A percentile compares a stretch with the other conserved stretches of the same genome.
Evolutionary conservation across 2,329 filamentous ascomycete genomes (phyloP).

Genomic region (Aspergillus sp.): DNA sequence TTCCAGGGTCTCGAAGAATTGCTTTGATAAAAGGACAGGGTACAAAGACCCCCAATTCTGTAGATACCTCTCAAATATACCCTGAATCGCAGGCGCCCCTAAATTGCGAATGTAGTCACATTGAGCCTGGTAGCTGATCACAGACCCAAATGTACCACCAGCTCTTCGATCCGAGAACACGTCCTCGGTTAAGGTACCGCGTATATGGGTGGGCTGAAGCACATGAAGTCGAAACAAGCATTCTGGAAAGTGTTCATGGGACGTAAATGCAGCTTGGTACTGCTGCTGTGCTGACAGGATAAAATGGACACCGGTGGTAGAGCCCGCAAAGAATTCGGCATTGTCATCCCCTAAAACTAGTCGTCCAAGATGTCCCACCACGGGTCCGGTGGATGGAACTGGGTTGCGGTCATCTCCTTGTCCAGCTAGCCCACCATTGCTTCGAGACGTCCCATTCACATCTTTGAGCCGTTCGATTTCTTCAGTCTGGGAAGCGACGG

Average conservation of each 20-base stretch:
- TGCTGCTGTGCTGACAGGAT: not conserved
- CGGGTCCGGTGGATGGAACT: not conserved
- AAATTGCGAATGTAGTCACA: not conserved
- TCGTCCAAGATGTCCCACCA: conserved; percentile 4
- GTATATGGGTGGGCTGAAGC: not conserved
- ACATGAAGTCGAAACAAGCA: not conserved
- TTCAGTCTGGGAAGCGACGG: no score
- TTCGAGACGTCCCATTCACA: not conserved
- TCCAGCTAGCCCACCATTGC: not conserved
- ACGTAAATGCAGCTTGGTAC: not conserved
- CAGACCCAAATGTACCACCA: not conserved
- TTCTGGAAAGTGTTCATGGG: not conserved
- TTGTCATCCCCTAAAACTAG: conserved; percentile 1
- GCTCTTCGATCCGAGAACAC: not conserved
- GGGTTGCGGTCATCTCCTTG: not conserved
- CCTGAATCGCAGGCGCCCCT: no score
- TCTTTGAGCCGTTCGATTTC: no score
- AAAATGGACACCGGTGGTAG: conserved; percentile 4
- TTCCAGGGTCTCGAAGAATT: not conserved
- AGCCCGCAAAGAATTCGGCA: conserved; percentile 3
- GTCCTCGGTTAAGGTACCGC: no score
- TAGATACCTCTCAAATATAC: not conserved
- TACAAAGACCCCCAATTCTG: not conserved
- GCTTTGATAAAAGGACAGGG: not conserved
- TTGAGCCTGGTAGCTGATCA: not conserved